Percentiles rank a stretch among this genome's conserved stretches.
phyloP scores from a whole-genome alignment of 257 asterid species.

The Gardenia jasminoides region DNA sequence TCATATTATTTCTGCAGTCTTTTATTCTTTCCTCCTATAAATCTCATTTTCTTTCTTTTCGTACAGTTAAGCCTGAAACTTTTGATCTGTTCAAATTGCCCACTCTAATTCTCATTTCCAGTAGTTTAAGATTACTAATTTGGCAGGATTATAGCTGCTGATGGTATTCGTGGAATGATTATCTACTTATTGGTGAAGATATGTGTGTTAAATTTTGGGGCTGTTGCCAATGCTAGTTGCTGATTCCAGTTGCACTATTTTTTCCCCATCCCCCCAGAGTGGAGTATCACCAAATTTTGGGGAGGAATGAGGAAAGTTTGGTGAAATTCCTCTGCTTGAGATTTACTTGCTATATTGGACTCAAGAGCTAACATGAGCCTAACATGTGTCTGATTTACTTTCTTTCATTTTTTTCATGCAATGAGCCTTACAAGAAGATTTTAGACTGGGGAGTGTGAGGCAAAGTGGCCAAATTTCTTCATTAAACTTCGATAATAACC shows the following conservation, averaged over 20 bases:
- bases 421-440: neutral
- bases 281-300: neutral
- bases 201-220: neutral
- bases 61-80: neutral
- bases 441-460: neutral
- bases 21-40: neutral
- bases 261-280: neutral
- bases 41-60: neutral
- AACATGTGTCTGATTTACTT: neutral
- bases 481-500: neutral
- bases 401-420: neutral
- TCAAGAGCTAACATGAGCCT: neutral
- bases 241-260: neutral
- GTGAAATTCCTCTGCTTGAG: neutral
- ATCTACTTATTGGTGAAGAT: neutral
- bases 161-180: neutral
- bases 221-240: neutral
- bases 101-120: neutral
- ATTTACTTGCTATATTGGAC: neutral
- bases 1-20: neutral
- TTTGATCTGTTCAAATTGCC: slow-evolving; percentile 1
- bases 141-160: neutral
- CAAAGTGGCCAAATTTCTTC: neutral
- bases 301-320: neutral
- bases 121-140: neutral